Evolutionary conservation across 2,329 filamentous ascomycete genomes (phyloP).

Genomic region (Niveomyces coronatus): DNA sequence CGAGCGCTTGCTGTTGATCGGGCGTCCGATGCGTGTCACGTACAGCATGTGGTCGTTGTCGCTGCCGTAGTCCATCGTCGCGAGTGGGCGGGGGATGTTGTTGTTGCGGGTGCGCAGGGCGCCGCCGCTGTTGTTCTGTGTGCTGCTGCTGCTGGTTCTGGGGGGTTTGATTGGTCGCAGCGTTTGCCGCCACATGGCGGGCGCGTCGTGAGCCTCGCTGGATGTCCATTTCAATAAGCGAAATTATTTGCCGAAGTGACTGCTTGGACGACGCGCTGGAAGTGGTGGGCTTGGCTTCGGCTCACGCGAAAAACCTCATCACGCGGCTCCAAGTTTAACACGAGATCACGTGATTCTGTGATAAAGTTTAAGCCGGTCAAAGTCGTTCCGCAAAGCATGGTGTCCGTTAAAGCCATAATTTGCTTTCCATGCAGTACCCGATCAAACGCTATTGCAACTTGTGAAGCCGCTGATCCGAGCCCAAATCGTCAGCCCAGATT

Average conservation of each 20-base stretch:
- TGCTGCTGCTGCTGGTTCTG: constrained; percentile 9
- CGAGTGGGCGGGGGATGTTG: constrained; percentile 6
- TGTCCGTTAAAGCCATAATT: too few relatives aligned
- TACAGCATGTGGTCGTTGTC: constrained; percentile 4
- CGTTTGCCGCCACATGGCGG: constrained; percentile 19
- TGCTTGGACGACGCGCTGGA: background rate
- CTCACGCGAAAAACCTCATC: background rate
- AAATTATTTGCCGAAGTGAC: background rate
- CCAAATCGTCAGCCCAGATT: too few relatives aligned
- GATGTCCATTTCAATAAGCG: constrained; percentile 19
- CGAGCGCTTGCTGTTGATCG: constrained; percentile 13
- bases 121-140: constrained; percentile 11
- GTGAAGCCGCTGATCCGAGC: too few relatives aligned
- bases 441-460: too few relatives aligned
- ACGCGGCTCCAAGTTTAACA: background rate
- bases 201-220: constrained; percentile 21
- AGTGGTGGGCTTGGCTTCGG: background rate
- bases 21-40: constrained; percentile 16
- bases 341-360: constrained; percentile 6
- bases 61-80: background rate
- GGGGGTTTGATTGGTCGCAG: constrained; percentile 11
- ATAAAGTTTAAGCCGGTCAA: too few relatives aligned
- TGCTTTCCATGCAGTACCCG: too few relatives aligned
- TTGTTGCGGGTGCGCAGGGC: too few relatives aligned
- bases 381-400: too few relatives aligned